Conservation (phyloP, 1,284 basidiomycete genomes). For the Somion occarium region DNA sequence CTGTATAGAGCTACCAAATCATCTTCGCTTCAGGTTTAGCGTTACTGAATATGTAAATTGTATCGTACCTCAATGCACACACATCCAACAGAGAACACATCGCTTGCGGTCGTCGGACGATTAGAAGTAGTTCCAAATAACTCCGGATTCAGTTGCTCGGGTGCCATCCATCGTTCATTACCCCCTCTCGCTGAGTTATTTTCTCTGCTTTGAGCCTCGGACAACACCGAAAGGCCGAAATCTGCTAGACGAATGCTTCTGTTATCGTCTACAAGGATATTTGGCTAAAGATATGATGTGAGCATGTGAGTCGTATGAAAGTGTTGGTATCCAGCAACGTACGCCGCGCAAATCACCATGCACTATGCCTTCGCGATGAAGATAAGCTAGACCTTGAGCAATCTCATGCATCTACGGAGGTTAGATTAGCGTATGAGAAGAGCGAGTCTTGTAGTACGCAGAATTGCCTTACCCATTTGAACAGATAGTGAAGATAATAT, state of each 20-base stretch:
- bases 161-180: background rate
- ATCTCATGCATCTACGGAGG: background rate
- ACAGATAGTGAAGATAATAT: background rate
- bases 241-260: background rate
- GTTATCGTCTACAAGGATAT: background rate
- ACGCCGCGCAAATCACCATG: background rate
- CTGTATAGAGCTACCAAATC: background rate
- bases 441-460: background rate
- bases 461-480: constrained; percentile 1
- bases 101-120: background rate
- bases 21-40: background rate
- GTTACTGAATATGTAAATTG: background rate
- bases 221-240: background rate
- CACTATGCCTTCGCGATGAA: background rate
- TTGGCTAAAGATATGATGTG: background rate
- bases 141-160: background rate
- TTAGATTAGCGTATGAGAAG: background rate
- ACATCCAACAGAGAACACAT: background rate
- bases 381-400: background rate
- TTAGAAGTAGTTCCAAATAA: background rate
- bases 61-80: constrained; percentile 1
- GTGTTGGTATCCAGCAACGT: too few species aligned
- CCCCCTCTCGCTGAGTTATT: background rate
- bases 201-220: background rate
- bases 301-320: background rate